Evolutionary conservation across 2,329 filamentous ascomycete species (phyloP).

Genomic region (Phialophora macrospora): DNA sequence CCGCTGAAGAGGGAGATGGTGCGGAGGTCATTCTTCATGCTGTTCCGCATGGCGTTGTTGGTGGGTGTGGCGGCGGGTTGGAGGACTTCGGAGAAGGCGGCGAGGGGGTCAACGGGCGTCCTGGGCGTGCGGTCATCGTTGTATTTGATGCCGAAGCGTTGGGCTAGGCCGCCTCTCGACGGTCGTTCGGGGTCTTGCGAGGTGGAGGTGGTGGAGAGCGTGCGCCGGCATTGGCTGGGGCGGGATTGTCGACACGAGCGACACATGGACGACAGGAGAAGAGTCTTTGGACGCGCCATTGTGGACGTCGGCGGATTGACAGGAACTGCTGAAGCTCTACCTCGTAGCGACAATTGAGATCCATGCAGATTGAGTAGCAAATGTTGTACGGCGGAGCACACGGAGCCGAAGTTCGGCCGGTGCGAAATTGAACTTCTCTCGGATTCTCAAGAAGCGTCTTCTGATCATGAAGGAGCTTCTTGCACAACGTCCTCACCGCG

Average conservation of each 20-base stretch:
- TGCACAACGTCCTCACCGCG: slow-evolving; percentile 14
- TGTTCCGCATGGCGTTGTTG: slow-evolving; percentile 15
- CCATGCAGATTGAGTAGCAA: background rate
- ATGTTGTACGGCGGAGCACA: background rate
- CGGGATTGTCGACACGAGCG: slow-evolving; percentile 30
- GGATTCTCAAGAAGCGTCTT: slow-evolving; percentile 11
- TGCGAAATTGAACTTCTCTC: slow-evolving; percentile 22
- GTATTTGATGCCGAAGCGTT: slow-evolving; percentile 22
- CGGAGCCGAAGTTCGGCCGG: slow-evolving; percentile 25
- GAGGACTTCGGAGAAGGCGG: slow-evolving; percentile 12
- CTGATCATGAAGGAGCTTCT: slow-evolving; percentile 25
- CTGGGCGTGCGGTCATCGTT: slow-evolving; percentile 9
- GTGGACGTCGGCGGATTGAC: slow-evolving; percentile 7
- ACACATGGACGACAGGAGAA: slow-evolving; percentile 33
- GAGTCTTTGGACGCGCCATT: slow-evolving; percentile 29
- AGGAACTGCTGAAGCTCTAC: background rate
- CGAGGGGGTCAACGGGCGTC: background rate
- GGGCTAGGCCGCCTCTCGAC: slow-evolving; percentile 16
- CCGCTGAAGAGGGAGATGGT: background rate
- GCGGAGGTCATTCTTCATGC: slow-evolving; percentile 14
- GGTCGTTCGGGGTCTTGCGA: background rate
- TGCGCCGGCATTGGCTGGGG: slow-evolving; percentile 21
- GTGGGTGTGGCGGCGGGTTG: slow-evolving; percentile 3
- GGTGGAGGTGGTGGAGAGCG: slow-evolving; percentile 15
- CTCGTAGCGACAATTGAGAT: background rate